Evolutionary conservation across 805 yeast species (phyloP).

Genomic region (Spathaspora girioi): DNA sequence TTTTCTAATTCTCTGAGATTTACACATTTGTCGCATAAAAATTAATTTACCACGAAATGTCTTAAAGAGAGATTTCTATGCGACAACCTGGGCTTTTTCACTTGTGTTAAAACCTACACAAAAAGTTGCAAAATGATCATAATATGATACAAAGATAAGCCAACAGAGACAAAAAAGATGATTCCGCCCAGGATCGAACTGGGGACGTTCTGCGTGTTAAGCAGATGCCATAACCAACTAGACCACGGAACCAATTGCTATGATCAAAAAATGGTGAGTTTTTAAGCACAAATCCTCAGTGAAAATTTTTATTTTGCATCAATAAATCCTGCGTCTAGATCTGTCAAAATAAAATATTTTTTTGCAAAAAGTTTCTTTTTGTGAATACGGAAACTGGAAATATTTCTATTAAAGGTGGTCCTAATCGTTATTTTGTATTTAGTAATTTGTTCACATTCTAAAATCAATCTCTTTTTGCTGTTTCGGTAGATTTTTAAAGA

Average conservation of each 20-base stretch:
- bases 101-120: not conserved
- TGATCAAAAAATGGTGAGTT: not conserved
- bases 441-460: too few relatives aligned
- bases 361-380: too few relatives aligned
- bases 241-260: conserved; percentile 81
- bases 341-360: too few relatives aligned
- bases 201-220: conserved; percentile 99
- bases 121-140: not conserved
- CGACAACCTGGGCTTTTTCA: too few relatives aligned
- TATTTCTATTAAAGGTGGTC: too few relatives aligned
- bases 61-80: too few relatives aligned
- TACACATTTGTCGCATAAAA: not conserved
- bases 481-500: too few relatives aligned
- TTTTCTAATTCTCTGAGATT: too few relatives aligned
- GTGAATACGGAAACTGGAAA: too few relatives aligned
- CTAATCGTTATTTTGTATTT: too few relatives aligned
- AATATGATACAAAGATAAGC: not conserved
- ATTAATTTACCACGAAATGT: not conserved
- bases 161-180: conserved; percentile 41
- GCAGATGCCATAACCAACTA: conserved; percentile 99
- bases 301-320: not conserved
- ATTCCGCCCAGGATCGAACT: conserved; percentile 99
- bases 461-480: too few relatives aligned
- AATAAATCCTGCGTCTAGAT: not conserved
- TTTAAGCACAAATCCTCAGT: not conserved